Conservation (phyloP, 768 basidiomycete genomes). For the Rhodotorula paludigena region DNA sequence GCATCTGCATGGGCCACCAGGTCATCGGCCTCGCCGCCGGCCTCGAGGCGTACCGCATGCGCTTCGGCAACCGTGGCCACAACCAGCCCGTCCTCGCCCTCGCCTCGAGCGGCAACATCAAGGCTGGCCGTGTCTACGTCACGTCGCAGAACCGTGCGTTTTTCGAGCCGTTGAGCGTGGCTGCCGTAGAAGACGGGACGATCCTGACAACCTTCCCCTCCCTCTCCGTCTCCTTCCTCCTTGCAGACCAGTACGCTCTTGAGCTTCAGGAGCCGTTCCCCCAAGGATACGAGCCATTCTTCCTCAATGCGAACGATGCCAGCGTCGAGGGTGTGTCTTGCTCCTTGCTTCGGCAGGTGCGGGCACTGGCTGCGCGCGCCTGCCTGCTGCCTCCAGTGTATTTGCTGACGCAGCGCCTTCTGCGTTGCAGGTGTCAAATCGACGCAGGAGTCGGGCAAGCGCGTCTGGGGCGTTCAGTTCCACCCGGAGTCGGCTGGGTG, state of each 20-base stretch:
- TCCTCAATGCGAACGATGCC: conserved; percentile 65
- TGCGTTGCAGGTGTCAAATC: conserved; percentile 98
- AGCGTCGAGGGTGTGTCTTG: conserved; percentile 51
- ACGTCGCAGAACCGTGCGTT: conserved; percentile 63
- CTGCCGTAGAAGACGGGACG: too few species aligned
- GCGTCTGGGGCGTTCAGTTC: conserved; percentile 98
- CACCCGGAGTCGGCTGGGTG: conserved; percentile 65
- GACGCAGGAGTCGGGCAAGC: conserved; percentile 77
- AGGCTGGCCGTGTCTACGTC: conserved; percentile 92
- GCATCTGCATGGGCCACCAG: conserved; percentile 99
- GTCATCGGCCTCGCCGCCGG: conserved; percentile 97
- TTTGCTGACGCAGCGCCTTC: conserved; percentile 62
- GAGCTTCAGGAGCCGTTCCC: conserved; percentile 93
- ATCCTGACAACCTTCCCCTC: not conserved
- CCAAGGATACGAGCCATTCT: conserved; percentile 94
- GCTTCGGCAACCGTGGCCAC: conserved; percentile 98
- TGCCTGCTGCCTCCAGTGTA: too few species aligned
- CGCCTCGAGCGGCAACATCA: conserved; percentile 87
- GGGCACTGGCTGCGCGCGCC: not conserved
- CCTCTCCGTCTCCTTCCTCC: too few species aligned
- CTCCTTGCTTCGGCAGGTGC: conserved; percentile 3
- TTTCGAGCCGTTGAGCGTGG: too few species aligned
- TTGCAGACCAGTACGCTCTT: conserved; percentile 93
- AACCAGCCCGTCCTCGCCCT: conserved; percentile 97
- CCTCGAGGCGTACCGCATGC: conserved; percentile 94